phyloP scores from a whole-genome alignment of 2,329 filamentous ascomycete species.

The Dothideomycetes sp. region DNA sequence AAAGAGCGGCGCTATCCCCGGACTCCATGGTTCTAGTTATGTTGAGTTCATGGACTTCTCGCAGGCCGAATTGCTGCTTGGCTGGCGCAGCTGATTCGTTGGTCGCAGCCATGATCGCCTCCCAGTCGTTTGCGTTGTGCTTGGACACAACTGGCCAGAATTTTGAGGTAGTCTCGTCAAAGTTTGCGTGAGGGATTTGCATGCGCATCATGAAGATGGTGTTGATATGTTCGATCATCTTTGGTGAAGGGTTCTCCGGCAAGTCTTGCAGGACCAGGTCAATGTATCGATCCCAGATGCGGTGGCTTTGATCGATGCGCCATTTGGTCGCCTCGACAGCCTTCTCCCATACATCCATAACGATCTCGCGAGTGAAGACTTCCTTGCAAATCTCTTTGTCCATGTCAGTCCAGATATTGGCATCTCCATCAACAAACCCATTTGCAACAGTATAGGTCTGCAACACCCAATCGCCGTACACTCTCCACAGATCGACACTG shows the following conservation, averaged over 20 bases:
- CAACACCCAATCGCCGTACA: constrained; percentile 72
- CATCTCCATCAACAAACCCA: constrained; percentile 41
- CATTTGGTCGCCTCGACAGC: constrained; percentile 64
- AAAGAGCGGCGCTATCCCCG: constrained; percentile 49
- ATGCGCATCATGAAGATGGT: constrained; percentile 63
- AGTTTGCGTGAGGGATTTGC: constrained; percentile 61
- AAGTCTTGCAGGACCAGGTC: constrained; percentile 63
- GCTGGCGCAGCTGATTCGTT: constrained; percentile 55
- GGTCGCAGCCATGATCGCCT: constrained; percentile 61
- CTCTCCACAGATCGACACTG: constrained; percentile 65
- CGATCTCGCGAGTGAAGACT: constrained; percentile 58
- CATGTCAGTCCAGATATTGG: constrained; percentile 48
- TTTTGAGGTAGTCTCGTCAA: constrained; percentile 64
- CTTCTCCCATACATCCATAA: constrained; percentile 61
- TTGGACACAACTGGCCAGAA: constrained; percentile 68
- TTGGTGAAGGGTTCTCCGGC: constrained; percentile 45
- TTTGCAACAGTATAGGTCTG: constrained; percentile 58
- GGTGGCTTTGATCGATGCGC: constrained; percentile 66
- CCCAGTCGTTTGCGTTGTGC: constrained; percentile 57
- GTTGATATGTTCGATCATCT: constrained; percentile 54
- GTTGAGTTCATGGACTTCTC: constrained; percentile 60
- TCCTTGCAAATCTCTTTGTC: constrained; percentile 61
- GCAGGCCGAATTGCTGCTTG: constrained; percentile 53
- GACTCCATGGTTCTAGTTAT: constrained; percentile 50
- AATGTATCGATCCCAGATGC: constrained; percentile 72